These are phyloP conservation scores for Didymella keratinophila DNA, from an alignment of 2,329 filamentous ascomycete genomes.

Conservation along the genomic window DNA sequence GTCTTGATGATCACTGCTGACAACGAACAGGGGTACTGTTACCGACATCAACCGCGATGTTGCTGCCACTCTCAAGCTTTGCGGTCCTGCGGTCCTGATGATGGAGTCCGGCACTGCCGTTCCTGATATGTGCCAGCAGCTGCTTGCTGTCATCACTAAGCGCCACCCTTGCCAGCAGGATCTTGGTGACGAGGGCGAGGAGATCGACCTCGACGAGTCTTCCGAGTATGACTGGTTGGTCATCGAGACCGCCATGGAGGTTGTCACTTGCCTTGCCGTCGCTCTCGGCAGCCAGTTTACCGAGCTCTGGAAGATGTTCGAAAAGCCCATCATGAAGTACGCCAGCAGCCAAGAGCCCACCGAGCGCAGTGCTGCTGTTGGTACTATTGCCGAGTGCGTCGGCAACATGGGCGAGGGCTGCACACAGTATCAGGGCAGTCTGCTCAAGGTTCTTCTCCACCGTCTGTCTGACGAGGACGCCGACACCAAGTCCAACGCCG, in stretches of 20 bases:
- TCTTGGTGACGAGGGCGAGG: conserved; percentile 78
- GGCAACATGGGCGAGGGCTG: conserved; percentile 83
- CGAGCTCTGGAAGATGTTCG: conserved; percentile 94
- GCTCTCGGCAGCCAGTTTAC: conserved; percentile 82
- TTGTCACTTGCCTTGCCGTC: conserved; percentile 82
- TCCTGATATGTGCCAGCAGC: conserved; percentile 76
- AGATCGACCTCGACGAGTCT: conserved; percentile 72
- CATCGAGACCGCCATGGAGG: conserved; percentile 92
- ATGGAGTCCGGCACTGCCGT: conserved; percentile 70
- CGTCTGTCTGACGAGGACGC: conserved; percentile 88
- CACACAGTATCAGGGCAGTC: conserved; percentile 77
- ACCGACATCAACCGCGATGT: conserved; percentile 96
- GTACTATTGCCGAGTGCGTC: conserved; percentile 89
- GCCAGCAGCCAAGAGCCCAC: conserved; percentile 84
- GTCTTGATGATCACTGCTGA: conserved; percentile 29
- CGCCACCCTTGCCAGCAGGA: conserved; percentile 94
- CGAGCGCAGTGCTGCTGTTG: conserved; percentile 89
- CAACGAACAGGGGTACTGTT: conserved; percentile 73
- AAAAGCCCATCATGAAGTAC: conserved; percentile 89
- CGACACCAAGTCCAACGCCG: conserved; percentile 93
- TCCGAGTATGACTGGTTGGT: conserved; percentile 98
- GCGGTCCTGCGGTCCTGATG: conserved; percentile 83
- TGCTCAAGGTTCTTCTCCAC: conserved; percentile 84
- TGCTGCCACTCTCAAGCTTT: conserved; percentile 87
- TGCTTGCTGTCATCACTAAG: conserved; percentile 83